Conservation (phyloP, 345 rosid genomes). For the Eucalyptus grandis region DNA sequence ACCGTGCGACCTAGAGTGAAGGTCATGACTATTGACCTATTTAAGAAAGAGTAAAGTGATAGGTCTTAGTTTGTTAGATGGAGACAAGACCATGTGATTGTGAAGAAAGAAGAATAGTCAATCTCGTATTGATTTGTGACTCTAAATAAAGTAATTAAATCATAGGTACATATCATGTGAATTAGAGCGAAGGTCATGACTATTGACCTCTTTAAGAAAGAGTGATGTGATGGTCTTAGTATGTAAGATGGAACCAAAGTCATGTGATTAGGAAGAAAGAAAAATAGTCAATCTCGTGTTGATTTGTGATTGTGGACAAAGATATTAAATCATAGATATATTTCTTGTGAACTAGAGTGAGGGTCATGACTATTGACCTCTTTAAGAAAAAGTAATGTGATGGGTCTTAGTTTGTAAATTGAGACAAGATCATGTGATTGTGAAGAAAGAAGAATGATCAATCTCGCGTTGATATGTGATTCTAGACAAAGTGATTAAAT, state of each 20-base stretch:
- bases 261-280: neutral
- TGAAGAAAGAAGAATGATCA: too few relatives aligned
- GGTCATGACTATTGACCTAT: neutral
- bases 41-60: neutral
- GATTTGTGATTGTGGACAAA: neutral
- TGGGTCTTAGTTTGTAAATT: neutral
- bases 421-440: too few relatives aligned
- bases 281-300: too few relatives aligned
- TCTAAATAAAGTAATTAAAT: too few relatives aligned
- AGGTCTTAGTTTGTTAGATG: neutral
- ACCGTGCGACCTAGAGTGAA: neutral
- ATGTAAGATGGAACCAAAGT: neutral
- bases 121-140: neutral
- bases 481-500: neutral
- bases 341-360: neutral
- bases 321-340: too few relatives aligned
- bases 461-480: neutral
- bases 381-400: neutral
- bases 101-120: neutral
- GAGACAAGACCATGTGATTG: neutral
- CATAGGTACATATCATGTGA: neutral
- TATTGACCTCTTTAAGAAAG: neutral
- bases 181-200: neutral
- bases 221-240: neutral
- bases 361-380: neutral